Conservation (phyloP, 2,329 filamentous ascomycete genomes). For the Diaporthe sp. region DNA sequence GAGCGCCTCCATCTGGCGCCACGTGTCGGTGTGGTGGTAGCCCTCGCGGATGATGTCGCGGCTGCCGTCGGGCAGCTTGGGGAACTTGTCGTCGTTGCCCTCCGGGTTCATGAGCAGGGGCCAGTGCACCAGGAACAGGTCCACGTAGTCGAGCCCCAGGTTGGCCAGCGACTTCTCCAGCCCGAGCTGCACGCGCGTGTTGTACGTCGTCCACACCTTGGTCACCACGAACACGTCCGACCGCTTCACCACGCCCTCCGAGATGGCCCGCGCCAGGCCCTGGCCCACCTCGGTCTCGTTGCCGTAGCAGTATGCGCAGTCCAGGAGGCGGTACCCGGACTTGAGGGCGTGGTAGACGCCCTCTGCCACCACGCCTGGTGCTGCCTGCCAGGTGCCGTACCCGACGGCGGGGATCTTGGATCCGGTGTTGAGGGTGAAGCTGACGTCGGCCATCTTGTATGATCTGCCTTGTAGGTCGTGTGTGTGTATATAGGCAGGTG, state of each 20-base stretch:
- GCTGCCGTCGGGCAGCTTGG: slow-evolving; percentile 78
- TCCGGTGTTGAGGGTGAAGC: slow-evolving; percentile 75
- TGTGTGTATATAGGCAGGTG: background rate
- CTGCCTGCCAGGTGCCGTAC: slow-evolving; percentile 75
- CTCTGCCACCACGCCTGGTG: slow-evolving; percentile 67
- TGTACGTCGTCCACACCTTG: slow-evolving; percentile 88
- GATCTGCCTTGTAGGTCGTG: background rate
- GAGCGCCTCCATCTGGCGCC: slow-evolving; percentile 80
- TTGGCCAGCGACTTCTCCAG: slow-evolving; percentile 80
- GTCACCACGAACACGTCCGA: slow-evolving; percentile 86
- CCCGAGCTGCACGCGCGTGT: slow-evolving; percentile 75
- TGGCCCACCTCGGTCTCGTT: slow-evolving; percentile 88
- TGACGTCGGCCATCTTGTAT: slow-evolving; percentile 64
- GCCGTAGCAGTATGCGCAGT: slow-evolving; percentile 81
- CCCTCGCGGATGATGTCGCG: slow-evolving; percentile 75
- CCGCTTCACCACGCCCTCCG: slow-evolving; percentile 76
- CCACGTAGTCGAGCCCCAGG: slow-evolving; percentile 83
- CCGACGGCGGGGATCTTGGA: slow-evolving; percentile 73
- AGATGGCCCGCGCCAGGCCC: slow-evolving; percentile 80
- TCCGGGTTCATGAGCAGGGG: slow-evolving; percentile 84
- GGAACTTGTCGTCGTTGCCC: slow-evolving; percentile 80
- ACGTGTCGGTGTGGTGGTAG: slow-evolving; percentile 81
- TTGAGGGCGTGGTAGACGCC: slow-evolving; percentile 72
- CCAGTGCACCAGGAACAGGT: slow-evolving; percentile 88
- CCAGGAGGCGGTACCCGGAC: slow-evolving; percentile 71